Conservation (phyloP, 345 rosid genomes). For the Eucalyptus lansdowneana region DNA sequence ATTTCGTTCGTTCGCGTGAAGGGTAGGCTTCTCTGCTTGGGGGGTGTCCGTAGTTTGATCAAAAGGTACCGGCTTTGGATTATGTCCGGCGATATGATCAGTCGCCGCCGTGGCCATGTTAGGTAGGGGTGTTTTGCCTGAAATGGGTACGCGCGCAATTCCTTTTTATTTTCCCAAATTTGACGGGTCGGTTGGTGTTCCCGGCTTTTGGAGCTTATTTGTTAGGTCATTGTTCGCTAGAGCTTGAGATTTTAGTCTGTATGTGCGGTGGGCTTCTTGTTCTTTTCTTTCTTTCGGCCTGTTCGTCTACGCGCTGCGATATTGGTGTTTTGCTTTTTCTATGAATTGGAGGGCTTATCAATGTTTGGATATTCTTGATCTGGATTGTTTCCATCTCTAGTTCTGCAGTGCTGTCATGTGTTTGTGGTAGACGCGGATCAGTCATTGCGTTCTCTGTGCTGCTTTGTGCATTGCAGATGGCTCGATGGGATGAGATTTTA, state of each 20-base stretch:
- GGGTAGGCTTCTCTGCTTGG: neutral
- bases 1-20: neutral
- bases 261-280: neutral
- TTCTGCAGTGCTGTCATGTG: neutral
- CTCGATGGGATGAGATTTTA: slow-evolving; percentile 93
- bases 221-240: neutral
- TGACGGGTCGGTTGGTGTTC: neutral
- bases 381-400: neutral
- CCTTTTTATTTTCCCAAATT: neutral
- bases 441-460: neutral
- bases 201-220: neutral
- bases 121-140: neutral
- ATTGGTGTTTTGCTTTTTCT: neutral
- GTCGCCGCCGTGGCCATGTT: neutral
- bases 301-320: neutral
- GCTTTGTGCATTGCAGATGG: slow-evolving; percentile 44
- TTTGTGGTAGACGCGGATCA: neutral
- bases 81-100: neutral
- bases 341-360: neutral
- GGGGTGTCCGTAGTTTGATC: neutral
- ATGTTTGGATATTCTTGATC: neutral
- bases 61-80: neutral
- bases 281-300: neutral
- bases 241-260: neutral
- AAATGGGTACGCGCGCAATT: neutral